Conservation (phyloP, 2,329 filamentous ascomycete genomes). For the Aureobasidium zeae region DNA sequence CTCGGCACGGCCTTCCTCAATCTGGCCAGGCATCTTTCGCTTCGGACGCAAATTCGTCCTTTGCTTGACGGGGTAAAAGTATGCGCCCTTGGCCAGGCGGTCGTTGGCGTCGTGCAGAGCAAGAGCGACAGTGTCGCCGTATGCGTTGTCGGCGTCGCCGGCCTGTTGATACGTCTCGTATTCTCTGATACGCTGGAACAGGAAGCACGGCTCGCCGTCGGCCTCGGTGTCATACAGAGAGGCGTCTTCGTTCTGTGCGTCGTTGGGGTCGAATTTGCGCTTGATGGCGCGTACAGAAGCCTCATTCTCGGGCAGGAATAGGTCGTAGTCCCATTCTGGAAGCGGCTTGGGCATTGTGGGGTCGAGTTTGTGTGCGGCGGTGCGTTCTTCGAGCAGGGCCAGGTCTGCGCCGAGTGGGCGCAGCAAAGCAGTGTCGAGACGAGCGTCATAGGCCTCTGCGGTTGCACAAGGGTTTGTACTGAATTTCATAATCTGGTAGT, state of each 20-base stretch:
- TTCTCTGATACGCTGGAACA: constrained; percentile 48
- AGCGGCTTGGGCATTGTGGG: constrained; percentile 43
- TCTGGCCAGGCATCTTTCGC: constrained; percentile 34
- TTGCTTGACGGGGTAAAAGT: constrained; percentile 52
- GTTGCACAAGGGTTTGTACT: constrained; percentile 47
- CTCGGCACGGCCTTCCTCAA: constrained; percentile 33
- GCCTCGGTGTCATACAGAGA: constrained; percentile 39
- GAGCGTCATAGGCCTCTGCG: constrained; percentile 45
- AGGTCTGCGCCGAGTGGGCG: constrained; percentile 42
- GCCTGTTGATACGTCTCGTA: constrained; percentile 51
- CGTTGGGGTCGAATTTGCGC: constrained; percentile 45
- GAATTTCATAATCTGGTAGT: constrained; percentile 54
- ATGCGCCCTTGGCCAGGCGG: constrained; percentile 44
- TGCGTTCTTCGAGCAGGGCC: constrained; percentile 38
- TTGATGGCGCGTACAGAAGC: constrained; percentile 44
- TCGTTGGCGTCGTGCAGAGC: constrained; percentile 46
- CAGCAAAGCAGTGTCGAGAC: constrained; percentile 51
- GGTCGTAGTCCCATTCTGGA: constrained; percentile 50
- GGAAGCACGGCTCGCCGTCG: constrained; percentile 36
- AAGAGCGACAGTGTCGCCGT: constrained; percentile 47
- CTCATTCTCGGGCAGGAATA: constrained; percentile 47
- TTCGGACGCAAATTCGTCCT: constrained; percentile 44
- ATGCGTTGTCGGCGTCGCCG: constrained; percentile 43
- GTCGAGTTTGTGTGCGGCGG: constrained; percentile 40
- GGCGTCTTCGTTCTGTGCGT: constrained; percentile 45